Base-by-base conservation (phyloP, 1,284 basidiomycete species). In the Boletus sp. region DNA sequence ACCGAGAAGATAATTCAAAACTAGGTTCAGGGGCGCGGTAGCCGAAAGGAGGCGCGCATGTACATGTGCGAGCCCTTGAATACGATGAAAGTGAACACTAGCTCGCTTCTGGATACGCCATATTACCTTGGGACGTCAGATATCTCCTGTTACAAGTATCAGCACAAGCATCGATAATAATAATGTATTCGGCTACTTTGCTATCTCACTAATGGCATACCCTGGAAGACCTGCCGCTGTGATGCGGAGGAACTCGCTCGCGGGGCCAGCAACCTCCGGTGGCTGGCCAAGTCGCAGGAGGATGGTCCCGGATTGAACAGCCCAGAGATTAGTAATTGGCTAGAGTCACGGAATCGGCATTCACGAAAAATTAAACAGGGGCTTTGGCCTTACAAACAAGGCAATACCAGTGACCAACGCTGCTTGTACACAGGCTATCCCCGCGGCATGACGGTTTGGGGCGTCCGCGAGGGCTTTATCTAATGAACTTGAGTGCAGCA, bases 1-100 rank as follows among this genome's bases (percentile, higher is more conserved):
- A 73, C 69, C 70, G 14, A 73, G 72, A 46, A 74, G 60, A 60
- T 71, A 74, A 48, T 74, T 71, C 40, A 72, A 43, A 52, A 54
- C 4, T 38, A 73, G 11, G 31, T 71, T 73, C 11, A 73, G n/a
- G 50, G 68, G 72, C 7, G 72, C 63, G 43, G 43, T 71, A 10
- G 19, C 56, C 30, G 65, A 74, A 59, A 74, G 69, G 9, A 72
- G 58, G 25, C 62, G 62, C 1, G 62, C 66, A 40, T 70, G 65
- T 33, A 70, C 61, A 13, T 48, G 55, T 3, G 71, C 64, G 40
- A 70, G 69, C 10, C 71, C 71, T 69, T 56, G 3, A 53, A 23
- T 21, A 56, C 28, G 33, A 50, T 43, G 43, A 7, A 17, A 47
- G 25, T 52, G 23, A 40, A 38, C 21, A 9, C 51, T 31, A 55